Evolutionary conservation across 768 basidiomycete genomes (phyloP).

Genomic region (Pilatotrama ljubarskyi): DNA sequence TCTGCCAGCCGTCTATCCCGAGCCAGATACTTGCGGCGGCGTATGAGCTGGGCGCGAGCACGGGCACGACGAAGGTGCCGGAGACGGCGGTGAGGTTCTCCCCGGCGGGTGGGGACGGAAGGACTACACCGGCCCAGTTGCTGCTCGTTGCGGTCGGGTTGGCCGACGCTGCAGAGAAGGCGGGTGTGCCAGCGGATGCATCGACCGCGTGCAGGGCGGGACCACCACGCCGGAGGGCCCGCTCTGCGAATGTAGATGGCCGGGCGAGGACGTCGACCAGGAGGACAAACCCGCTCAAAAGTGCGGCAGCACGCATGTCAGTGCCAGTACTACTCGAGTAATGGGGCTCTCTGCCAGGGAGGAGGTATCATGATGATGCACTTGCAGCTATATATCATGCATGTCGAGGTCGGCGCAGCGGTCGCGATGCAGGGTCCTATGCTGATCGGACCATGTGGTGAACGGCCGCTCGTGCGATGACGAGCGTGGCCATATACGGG

Average conservation of each 20-base stretch:
- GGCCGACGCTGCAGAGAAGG: background rate
- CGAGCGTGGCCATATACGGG: no score
- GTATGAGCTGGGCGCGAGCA: conserved; percentile 25
- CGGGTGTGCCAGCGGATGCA: background rate
- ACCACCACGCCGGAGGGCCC: background rate
- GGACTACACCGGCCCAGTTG: background rate
- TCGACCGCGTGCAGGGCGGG: background rate
- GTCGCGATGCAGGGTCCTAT: background rate
- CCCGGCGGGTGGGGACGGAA: background rate
- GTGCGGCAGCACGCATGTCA: background rate
- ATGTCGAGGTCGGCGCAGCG: no score
- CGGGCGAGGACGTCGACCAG: background rate
- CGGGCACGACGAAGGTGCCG: conserved; percentile 33
- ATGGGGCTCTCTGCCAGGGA: no score
- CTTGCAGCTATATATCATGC: background rate
- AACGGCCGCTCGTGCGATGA: background rate
- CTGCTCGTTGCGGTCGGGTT: background rate
- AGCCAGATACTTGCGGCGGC: conserved; percentile 34
- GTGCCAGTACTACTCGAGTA: background rate
- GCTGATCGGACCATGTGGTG: background rate
- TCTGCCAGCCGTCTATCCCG: conserved; percentile 31
- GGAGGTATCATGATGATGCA: background rate
- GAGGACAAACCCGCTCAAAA: background rate
- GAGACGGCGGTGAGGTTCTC: conserved; percentile 22
- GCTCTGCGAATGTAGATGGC: background rate